Evolutionary conservation across 345 rosid species (phyloP), one percentile per base, ranked within the genome.

Genomic region (Arabis alpina): DNA sequence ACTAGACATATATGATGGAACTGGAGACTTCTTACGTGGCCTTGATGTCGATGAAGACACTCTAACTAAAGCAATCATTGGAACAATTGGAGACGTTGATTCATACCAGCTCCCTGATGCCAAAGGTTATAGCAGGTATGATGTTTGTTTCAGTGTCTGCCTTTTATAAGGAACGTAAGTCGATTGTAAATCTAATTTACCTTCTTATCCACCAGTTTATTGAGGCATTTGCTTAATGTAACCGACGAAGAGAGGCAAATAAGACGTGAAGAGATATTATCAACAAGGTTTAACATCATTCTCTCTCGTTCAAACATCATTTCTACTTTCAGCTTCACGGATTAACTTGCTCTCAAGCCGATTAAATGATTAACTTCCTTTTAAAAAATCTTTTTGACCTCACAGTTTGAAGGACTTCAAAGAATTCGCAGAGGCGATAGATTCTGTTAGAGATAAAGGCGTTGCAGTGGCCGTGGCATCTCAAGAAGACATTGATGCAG

Each of bases 61-160:
- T 16, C 88, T 92, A 34, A 75, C 91, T 30, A 92, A 92, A 82
- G 89, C 97, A 76, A 91, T 91, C 56, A 91, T 91, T 61, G 97
- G 96, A 53, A 91, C 96, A 48, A 83, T 91, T 42, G 93, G 97
- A 14, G 96, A 89, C 37, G 87, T 89, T 32, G 96, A 91, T 83
- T 62, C 96, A 4, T 91, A 91, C 80, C 96, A 91, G 76, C 84
- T 91, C 24, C 96, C 97, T 12, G 97, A 89, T 83, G 96, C 98
- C 64, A 92, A 89, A 78, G 98, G 98, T 76, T 92, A 89, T 56
- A 89, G 88, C 58, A 87, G 96, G 98, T 36, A 36, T 36, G 40
- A 36, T 36, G 10, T 8, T 36, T 36, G 10, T 8, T 36, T 8
- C 40, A 2, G 40, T 36, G 40, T 36, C 40, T 7, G n/a, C 42